A percentile compares a stretch with the other conserved stretches of the same genome.
phyloP scores from a whole-genome alignment of 106 monocot species.

The Posidonia australis region DNA sequence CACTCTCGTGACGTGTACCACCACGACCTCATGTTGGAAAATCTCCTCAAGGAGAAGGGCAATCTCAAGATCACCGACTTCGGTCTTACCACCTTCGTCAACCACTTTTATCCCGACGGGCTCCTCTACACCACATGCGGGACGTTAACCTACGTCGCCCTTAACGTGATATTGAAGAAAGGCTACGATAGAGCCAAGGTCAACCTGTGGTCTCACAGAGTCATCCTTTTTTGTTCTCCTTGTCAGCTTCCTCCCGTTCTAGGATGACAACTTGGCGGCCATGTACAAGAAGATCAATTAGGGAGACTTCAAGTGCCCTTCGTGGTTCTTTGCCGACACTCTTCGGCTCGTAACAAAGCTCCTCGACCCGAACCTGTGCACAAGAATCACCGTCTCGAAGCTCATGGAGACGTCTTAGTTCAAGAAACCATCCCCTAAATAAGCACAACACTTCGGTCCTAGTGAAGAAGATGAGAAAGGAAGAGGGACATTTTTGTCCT shows the following conservation, averaged over 20 bases:
- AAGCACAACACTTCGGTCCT: too few relatives aligned
- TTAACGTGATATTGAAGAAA: slow-evolving; percentile 38
- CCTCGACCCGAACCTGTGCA: slow-evolving; percentile 41
- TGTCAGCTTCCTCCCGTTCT: slow-evolving; percentile 22
- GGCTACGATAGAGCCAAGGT: slow-evolving; percentile 28
- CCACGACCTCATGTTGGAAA: slow-evolving; percentile 78
- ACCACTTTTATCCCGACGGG: slow-evolving; percentile 36
- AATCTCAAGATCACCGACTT: slow-evolving; percentile 78
- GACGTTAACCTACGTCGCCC: slow-evolving; percentile 55
- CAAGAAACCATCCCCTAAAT: slow-evolving; percentile 6
- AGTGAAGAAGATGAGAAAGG: too few relatives aligned
- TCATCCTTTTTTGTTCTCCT: slow-evolving; percentile 20
- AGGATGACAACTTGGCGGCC: slow-evolving; percentile 32
- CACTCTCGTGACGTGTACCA: slow-evolving; percentile 72
- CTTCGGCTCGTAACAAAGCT: slow-evolving; percentile 31
- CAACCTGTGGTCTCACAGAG: slow-evolving; percentile 24
- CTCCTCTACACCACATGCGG: slow-evolving; percentile 60
- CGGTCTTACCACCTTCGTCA: slow-evolving; percentile 58
- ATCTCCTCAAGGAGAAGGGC: slow-evolving; percentile 61
- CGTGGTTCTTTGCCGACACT: slow-evolving; percentile 45
- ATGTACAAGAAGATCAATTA: slow-evolving; percentile 56
- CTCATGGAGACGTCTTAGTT: slow-evolving; percentile 29
- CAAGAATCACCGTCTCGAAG: slow-evolving; percentile 31
- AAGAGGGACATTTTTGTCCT: too few relatives aligned
- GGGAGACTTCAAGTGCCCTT: slow-evolving; percentile 49